Evolutionary conservation across 108 stramenopile genomes (phyloP), one percentile per base, ranked within the genome.

Genomic region (Nitzschia palea): DNA sequence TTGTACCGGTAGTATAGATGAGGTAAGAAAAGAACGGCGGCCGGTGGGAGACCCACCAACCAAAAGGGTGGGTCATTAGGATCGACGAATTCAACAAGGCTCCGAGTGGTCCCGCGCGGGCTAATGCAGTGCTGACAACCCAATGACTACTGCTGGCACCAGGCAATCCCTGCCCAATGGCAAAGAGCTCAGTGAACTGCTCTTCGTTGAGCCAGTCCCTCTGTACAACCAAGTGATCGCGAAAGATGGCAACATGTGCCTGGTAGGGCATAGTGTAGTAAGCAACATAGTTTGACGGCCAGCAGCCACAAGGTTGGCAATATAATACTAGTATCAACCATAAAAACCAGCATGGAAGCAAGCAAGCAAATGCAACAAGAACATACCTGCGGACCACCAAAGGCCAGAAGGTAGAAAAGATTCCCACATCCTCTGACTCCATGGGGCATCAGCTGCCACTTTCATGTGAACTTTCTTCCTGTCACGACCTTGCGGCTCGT

Each of bases 81-180:
- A 4, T 34, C 51, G 28, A 95, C 65, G 60, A 87, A 78, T 15
- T 65, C 71, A 23, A 70, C 3, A 89, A 53, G 29, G 93, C 96
- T 10, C 91, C 94, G 8, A 93, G 65, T 18, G 90, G 83, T 9
- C 96, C 96, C 3, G 89, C 96, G 27, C 87, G 85, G 30, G 71
- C 68, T 14, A 88, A 55, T 9, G 95, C 96, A 18, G 92, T 93
- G 43, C 76, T 66, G 55, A 97, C 78, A 17, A 97, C 91, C 31
- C 95, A 68, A 67, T 95, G 94, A 0, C 93, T 96, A 18, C 82
- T 84, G 8, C 93, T 97, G 1, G 96, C 94, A 6, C 96, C 96
- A n/a, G 96, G 96, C 53, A 97, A 61, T 8, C 95, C 94, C 58
- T 94, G 91, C 15, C 25, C 89, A 78, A 55, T 82, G 28, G 89